Conservation (phyloP, 1,284 basidiomycete genomes). For the Puccinia hordei region DNA sequence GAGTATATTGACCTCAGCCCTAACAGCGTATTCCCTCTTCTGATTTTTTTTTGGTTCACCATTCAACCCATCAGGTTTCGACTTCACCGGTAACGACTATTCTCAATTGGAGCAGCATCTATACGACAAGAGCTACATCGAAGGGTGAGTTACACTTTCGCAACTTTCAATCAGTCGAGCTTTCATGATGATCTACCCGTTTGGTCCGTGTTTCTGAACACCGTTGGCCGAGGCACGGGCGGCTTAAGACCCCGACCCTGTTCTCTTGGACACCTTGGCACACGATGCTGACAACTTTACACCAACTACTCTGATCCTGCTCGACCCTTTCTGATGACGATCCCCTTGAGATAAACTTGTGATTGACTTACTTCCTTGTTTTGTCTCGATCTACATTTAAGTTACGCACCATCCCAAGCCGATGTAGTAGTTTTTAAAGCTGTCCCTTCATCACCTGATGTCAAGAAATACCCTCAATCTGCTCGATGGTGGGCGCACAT, state of each 20-base stretch:
- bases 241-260: constrained; percentile 81
- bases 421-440: constrained; percentile 92
- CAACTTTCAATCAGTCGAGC: constrained; percentile 52
- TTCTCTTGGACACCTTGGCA: constrained; percentile 62
- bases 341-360: background rate
- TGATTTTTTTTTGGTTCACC: background rate
- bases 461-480: constrained; percentile 73
- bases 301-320: constrained; percentile 80
- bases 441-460: constrained; percentile 68
- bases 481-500: constrained; percentile 95
- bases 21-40: background rate
- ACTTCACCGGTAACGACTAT: constrained; percentile 40
- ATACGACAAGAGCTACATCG: constrained; percentile 49
- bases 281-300: constrained; percentile 72
- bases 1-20: background rate
- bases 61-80: constrained; percentile 15
- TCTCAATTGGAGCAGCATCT: constrained; percentile 48
- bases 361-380: background rate
- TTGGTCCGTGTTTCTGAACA: constrained; percentile 98
- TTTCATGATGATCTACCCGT: constrained; percentile 50
- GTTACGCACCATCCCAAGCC: constrained; percentile 91
- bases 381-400: constrained; percentile 59
- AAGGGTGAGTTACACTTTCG: constrained; percentile 40
- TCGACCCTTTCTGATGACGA: constrained; percentile 49
- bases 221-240: constrained; percentile 60